Percentiles rank a stretch among this genome's conserved stretches.
Evolutionary conservation across 352 stramenopile genomes (phyloP).

Genomic region (Phytophthora podocarpi): DNA sequence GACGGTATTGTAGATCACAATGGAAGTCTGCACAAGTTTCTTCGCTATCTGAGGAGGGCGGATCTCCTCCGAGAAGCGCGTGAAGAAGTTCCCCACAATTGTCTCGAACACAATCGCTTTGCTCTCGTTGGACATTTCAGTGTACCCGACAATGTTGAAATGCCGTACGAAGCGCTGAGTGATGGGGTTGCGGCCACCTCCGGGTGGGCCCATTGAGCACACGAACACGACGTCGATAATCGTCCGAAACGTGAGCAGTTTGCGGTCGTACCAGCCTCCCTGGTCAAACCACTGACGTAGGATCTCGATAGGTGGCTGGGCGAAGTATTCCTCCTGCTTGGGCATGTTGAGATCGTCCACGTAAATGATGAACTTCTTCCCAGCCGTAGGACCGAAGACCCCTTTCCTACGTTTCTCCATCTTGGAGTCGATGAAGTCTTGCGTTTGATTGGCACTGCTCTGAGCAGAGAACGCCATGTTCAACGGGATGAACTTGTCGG

Average conservation of each 20-base stretch:
- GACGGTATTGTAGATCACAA: constrained; percentile 87
- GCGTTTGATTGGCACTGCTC: constrained; percentile 92
- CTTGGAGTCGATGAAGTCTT: constrained; percentile 94
- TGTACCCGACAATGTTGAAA: constrained; percentile 89
- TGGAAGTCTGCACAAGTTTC: constrained; percentile 73
- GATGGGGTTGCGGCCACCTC: constrained; percentile 81
- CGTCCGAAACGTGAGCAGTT: constrained; percentile 89
- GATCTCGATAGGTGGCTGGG: constrained; percentile 95
- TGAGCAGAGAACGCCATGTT: constrained; percentile 94
- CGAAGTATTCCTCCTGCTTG: constrained; percentile 93
- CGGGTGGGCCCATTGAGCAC: constrained; percentile 82
- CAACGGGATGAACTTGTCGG: constrained; percentile 92
- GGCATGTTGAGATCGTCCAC: constrained; percentile 97
- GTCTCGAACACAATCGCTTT: constrained; percentile 86
- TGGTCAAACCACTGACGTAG: constrained; percentile 95
- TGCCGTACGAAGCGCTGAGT: constrained; percentile 80
- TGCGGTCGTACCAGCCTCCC: constrained; percentile 95
- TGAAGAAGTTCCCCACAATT: constrained; percentile 77
- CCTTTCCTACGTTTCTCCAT: constrained; percentile 94
- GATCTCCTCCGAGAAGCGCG: constrained; percentile 74
- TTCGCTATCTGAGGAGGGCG: constrained; percentile 52
- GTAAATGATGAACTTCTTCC: constrained; percentile 94
- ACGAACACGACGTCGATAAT: constrained; percentile 92
- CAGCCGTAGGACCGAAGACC: constrained; percentile 90
- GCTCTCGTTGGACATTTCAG: constrained; percentile 83